Evolutionary conservation across 192 early-diverging fungal species (phyloP), one percentile per base, ranked within the genome.

Genomic region (Coemansia sp.): DNA sequence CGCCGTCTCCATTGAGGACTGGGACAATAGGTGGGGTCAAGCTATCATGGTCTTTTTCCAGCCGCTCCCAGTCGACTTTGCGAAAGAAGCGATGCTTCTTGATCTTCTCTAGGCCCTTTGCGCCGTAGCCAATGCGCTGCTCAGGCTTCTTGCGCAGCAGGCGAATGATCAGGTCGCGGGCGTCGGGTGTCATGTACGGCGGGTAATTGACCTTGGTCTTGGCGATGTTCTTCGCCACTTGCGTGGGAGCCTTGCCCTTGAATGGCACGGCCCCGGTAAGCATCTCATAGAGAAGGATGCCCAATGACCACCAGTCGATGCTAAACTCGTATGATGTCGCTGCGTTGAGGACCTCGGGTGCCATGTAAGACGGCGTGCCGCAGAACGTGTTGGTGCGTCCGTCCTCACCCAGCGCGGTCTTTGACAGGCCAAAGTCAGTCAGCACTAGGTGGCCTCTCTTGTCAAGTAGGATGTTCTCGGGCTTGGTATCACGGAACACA

Each of bases 351-450:
- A 92, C 69, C 66, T 92, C 90, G 10, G 95, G 95, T 0, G 96
- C 96, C 59, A 97, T 85, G 67, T 95, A 95, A 59, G 90, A 88
- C 2, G 91, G 88, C 11, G 92, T 97, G 38, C 93, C 94, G 71
- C 93, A 95, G 71, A 94, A 95, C 1, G 94, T 93, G 38, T 79
- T 88, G 5, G 93, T 92, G 14, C 87, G 83, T 42, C 69, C 65
- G 24, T 78, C 80, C 23, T 66, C 69, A 53, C 69, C 72, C 45
- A 83, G 63, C 10, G 75, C 76, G 6, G 80, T 78, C 76, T 97
- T 97, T n/a, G 88, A 89, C 2, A 98, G 84, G 1, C 95, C 95
- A 85, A 96, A 98, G 72, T 97, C 95, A 2, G 94, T 95, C 57
- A 97, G 77, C n/a, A 93, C 70, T 31, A 95, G 71, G 70, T 96